Conservation (phyloP, 768 basidiomycete genomes). For the Pisolithus tinctorius region DNA sequence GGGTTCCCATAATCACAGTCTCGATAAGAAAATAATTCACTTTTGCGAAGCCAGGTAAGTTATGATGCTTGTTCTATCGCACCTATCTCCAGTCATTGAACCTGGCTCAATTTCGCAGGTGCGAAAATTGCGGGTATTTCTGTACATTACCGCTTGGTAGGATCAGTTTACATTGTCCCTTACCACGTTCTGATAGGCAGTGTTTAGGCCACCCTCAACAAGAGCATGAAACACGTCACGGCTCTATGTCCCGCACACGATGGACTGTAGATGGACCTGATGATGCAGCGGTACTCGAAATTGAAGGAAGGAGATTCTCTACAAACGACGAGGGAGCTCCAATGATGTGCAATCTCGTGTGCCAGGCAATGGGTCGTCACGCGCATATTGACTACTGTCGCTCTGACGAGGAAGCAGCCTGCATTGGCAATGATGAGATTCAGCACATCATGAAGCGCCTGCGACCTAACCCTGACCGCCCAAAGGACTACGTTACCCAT, state of each 20-base stretch:
- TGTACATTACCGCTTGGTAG: constrained; percentile 46
- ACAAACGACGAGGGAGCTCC: constrained; percentile 52
- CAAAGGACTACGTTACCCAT: constrained; percentile 53
- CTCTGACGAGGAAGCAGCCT: constrained; percentile 28
- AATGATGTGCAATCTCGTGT: constrained; percentile 56
- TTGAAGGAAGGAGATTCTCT: constrained; percentile 50
- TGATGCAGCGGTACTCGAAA: constrained; percentile 37
- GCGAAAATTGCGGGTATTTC: constrained; percentile 45
- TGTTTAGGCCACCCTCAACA: constrained; percentile 47
- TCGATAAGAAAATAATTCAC: constrained; percentile 37
- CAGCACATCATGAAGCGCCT: constrained; percentile 41
- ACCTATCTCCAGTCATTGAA: not conserved
- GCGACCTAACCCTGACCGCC: constrained; percentile 37
- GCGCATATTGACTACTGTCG: constrained; percentile 53
- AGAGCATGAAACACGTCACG: constrained; percentile 58
- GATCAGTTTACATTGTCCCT: not conserved
- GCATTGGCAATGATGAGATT: constrained; percentile 34
- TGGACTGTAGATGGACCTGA: constrained; percentile 54
- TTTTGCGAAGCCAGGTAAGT: constrained; percentile 40
- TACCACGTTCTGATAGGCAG: not conserved
- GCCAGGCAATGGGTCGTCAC: constrained; percentile 50
- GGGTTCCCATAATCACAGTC: constrained; percentile 39
- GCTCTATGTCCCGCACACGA: constrained; percentile 51
- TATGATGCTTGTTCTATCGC: not conserved
- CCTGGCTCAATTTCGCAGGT: constrained; percentile 22